Percentiles rank a stretch among this genome's conserved stretches.
These are phyloP conservation scores for Orbilia ellipsospora DNA, from an alignment of 2,329 filamentous ascomycete species.

Conservation along the genomic window DNA sequence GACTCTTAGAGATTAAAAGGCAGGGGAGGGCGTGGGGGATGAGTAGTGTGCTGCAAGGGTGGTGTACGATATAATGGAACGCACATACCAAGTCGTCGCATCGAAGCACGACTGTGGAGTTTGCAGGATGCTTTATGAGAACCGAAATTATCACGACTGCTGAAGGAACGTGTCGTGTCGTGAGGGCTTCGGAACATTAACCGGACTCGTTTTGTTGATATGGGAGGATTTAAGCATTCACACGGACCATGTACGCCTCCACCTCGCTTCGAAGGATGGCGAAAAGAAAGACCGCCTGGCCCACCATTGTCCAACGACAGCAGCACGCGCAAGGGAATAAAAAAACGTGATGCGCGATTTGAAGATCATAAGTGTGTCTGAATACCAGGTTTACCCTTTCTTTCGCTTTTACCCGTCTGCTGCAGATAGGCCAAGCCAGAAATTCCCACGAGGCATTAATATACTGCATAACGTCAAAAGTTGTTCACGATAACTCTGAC, in stretches of 20 bases:
- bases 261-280: slow-evolving; percentile 33
- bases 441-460: slow-evolving; percentile 52
- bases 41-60: slow-evolving; percentile 43
- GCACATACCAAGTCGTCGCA: neutral
- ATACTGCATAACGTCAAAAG: slow-evolving; percentile 4
- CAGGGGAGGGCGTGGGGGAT: slow-evolving; percentile 66
- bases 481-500: too few species aligned
- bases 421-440: slow-evolving; percentile 4
- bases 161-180: neutral
- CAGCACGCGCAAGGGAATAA: neutral
- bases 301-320: neutral
- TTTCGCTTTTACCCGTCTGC: slow-evolving; percentile 49
- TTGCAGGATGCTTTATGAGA: neutral
- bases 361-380: neutral
- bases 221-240: slow-evolving; percentile 28
- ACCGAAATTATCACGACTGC: neutral
- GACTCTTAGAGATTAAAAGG: slow-evolving; percentile 78
- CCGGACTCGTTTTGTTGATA: slow-evolving; percentile 11
- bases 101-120: neutral
- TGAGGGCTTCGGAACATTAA: slow-evolving; percentile 25
- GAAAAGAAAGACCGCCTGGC: slow-evolving; percentile 10
- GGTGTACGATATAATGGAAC: slow-evolving; percentile 47
- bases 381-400: slow-evolving; percentile 40
- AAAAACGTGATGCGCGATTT: slow-evolving; percentile 55
- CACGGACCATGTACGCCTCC: slow-evolving; percentile 20